Base-by-base conservation (phyloP, 208 protist genomes). In the Wallacemonas sp. region DNA sequence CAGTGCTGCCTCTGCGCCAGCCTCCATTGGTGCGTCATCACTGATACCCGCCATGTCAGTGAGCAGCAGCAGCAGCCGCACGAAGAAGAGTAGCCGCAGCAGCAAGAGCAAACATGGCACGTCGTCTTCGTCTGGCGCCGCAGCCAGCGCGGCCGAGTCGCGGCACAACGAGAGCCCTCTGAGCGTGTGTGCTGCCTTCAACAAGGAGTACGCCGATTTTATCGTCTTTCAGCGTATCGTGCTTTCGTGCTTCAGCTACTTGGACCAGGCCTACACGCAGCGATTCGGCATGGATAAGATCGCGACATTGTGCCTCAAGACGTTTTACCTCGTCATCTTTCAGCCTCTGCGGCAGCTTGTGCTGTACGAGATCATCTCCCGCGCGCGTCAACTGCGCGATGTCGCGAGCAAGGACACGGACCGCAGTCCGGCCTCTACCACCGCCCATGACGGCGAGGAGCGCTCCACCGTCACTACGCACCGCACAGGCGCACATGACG, bases 301-400 rank as follows among this genome's bases (percentile, higher is more conserved):
- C 24, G 72, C 72, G 9, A 70, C 77, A 39, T 71, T 94, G 75
- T 93, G 86, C 58, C 44, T 88, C 11, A 91, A 92, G 63, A 62
- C 90, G n/a, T 94, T 94, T 58, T 88, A 92, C 65, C 68, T 80
- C 2, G 75, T 84, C 31, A 82, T 96, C 44, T 92, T 84, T 62
- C 75, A 88, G 41, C 84, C 84, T 1, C 49, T 89, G 44, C 68
- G 56, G 42, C 68, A 68, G 14, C 51, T 77, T 19, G 51, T 90
- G 33, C 21, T 70, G 8, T 22, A 71, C 5, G 84, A 87, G 56
- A 34, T 90, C 54, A 31, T 79, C 17, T 39, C 62, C 22, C 66
- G 51, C 17, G 72, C 66, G 36, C 64, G 19, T 56, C 77, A 61
- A 9, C 75, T 77, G 41, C 63, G 70, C 9, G 71, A 76, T 14